Evolutionary conservation across 345 rosid species (phyloP), one percentile per base, ranked within the genome.

Genomic region (Citrus unshiu): DNA sequence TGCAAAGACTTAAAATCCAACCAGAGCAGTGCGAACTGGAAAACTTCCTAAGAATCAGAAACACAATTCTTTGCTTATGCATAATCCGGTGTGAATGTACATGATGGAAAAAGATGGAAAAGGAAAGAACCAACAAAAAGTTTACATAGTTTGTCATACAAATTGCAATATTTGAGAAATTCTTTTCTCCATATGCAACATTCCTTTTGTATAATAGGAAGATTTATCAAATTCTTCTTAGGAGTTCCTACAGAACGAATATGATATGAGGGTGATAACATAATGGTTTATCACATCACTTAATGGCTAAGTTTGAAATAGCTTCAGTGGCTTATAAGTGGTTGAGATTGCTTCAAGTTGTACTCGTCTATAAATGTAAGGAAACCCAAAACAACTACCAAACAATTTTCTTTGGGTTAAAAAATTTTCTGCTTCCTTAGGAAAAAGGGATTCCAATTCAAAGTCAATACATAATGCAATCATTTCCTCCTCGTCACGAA

Each of bases 1-100:
- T 25, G 58, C 77, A 27, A 40, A 74, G 22, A 58, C 21, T 27
- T 9, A 75, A 75, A 9, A 75, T 27, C 43, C 60, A 75, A 75
- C 27, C n/a, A 40, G 43, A 34, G 58, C 40, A 43, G n/a, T 27
- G 60, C 29, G 30, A 64, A 69, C 8, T 61, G 69, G 70, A 62
- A 25, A 75, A 75, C 60, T 46, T 63, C 40, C 57, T n/a, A 39
- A 19, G 37, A 61, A 40, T 61, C 16, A 40, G 32, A 61, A 40
- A 40, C 58, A 37, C n/a, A 16, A 61, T 74, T 43, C 40, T 40
- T 61, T 74, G 51, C 59, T 74, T 27, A 14, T 40, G 29, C 77
- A 70, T 51, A 40, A n/a, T 61, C 58, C 68, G 5, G 6, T 19
- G 7, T 1, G 65, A 43, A 27, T 9, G 22, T 40, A 62, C 7